Evolutionary conservation across 2,329 filamentous ascomycete species (phyloP), one percentile per base, ranked within the genome.

Genomic region (Hypoxylon sp.): DNA sequence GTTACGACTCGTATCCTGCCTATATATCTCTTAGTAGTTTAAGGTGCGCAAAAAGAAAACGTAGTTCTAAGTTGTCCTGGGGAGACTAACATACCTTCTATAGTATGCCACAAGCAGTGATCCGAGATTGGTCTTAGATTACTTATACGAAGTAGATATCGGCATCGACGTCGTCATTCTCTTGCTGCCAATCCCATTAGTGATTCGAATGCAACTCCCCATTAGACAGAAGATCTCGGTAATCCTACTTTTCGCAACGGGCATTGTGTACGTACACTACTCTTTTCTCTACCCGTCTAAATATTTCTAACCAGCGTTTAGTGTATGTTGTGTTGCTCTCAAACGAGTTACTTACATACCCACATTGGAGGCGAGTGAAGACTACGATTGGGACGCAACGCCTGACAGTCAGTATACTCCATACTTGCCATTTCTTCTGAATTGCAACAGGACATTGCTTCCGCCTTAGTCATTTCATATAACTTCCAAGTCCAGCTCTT

Each of bases 371-470:
- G 69, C 66, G 19, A 71, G 66, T 26, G 66, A 71, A 29, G 69
- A 71, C n/a, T 71, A 71, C 51, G 69, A 71, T 26, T 71, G 69
- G 69, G 66, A 71, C 33, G 66, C 69, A 8, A 63, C 66, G n/a
- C 69, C 69, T 35, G 69, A 71, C 47, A 71, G 66, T 68, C n/a
- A 68, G 66, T 66, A 44, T 26, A 52, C 29, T 14, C 26, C 14
- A 24, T 50, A 31, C 1, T 13, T 47, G 8, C 24, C 11, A 37
- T 14, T 9, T 13, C 47, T 51, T 31, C 13, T 17, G 14, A 9
- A 61, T 33, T 42, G 8, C 4, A 22, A 33, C 17, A 19, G 4
- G 11, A 11, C 24, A 48, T 13, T 9, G 11, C 11, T n/a, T 9
- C 6, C 29, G 11, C n/a, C 5, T 14, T 6, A 17, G 13, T n/a